Conservation (phyloP, 2,329 filamentous ascomycete genomes). For the Phoma herbarum region DNA sequence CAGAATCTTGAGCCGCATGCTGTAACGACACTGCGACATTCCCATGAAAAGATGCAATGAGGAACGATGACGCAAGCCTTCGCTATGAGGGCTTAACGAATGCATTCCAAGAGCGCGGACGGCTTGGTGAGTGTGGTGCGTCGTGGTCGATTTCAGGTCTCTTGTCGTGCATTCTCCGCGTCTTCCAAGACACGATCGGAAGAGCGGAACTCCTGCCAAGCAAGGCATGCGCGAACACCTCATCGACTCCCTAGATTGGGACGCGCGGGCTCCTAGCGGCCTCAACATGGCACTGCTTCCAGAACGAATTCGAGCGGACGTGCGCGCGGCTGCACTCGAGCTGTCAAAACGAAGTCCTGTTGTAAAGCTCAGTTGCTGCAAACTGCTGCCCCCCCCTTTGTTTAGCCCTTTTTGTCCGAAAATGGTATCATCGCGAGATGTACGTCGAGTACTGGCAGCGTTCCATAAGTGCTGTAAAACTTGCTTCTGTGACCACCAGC, state of each 20-base stretch:
- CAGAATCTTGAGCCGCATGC: background rate
- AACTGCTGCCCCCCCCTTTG: background rate
- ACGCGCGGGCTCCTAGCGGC: background rate
- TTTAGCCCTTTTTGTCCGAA: background rate
- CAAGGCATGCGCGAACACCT: constrained; percentile 3
- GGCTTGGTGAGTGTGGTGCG: constrained; percentile 14
- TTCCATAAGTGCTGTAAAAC: background rate
- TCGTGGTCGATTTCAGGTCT: background rate
- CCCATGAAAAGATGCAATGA: background rate
- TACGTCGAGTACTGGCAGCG: constrained; percentile 3
- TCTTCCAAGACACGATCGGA: constrained; percentile 11
- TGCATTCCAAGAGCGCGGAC: constrained; percentile 10
- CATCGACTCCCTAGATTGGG: background rate
- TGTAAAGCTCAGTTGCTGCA: background rate
- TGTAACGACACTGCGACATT: constrained; percentile 12
- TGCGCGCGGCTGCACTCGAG: background rate
- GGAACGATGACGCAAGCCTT: constrained; percentile 12
- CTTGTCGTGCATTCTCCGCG: constrained; percentile 21
- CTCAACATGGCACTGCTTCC: background rate
- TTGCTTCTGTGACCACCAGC: background rate
- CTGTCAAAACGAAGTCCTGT: background rate
- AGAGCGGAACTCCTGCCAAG: constrained; percentile 22
- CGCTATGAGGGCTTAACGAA: constrained; percentile 3
- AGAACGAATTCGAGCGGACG: background rate
- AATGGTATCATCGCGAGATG: background rate